phyloP scores from a whole-genome alignment of 1,139 yeast genomes.

The Candida dubliniensis region DNA sequence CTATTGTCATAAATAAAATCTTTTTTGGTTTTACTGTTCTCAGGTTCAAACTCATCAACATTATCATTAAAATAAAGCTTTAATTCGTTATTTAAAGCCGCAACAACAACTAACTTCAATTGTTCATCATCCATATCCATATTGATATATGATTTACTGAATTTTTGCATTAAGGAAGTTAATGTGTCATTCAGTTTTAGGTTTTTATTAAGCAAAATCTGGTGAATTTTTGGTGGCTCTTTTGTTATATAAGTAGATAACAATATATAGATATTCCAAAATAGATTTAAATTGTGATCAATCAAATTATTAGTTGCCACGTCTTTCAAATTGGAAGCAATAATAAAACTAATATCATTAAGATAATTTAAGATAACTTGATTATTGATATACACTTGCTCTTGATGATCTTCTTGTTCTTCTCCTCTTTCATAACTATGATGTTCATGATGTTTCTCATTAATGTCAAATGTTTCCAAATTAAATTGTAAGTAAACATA shows the following conservation, averaged over 20 bases:
- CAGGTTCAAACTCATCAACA: constrained; percentile 17
- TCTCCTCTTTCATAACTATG: background rate
- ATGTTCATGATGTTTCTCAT: constrained; percentile 2
- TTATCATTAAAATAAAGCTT: constrained; percentile 16
- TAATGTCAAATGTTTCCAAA: constrained; percentile 16
- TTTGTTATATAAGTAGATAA: constrained; percentile 39
- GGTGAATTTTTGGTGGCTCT: constrained; percentile 33
- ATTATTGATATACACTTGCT: constrained; percentile 23
- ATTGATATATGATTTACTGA: constrained; percentile 27
- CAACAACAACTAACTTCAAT: constrained; percentile 34
- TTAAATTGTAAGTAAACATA: constrained; percentile 32
- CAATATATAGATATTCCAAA: constrained; percentile 46
- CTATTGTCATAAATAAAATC: constrained; percentile 34
- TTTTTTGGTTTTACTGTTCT: constrained; percentile 23
- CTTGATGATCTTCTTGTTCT: constrained; percentile 6
- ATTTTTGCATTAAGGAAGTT: constrained; percentile 24
- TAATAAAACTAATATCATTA: constrained; percentile 44
- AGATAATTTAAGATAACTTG: constrained; percentile 46
- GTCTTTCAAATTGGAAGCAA: constrained; percentile 26
- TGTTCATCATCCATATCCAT: constrained; percentile 23
- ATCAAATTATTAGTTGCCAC: constrained; percentile 21
- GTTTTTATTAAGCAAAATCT: constrained; percentile 30
- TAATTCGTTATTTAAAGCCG: constrained; percentile 45
- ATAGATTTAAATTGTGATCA: constrained; percentile 28
- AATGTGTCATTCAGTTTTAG: constrained; percentile 21